Evolutionary conservation across 2,329 filamentous ascomycete genomes (phyloP).

Genomic region (Trichoderma sp.): DNA sequence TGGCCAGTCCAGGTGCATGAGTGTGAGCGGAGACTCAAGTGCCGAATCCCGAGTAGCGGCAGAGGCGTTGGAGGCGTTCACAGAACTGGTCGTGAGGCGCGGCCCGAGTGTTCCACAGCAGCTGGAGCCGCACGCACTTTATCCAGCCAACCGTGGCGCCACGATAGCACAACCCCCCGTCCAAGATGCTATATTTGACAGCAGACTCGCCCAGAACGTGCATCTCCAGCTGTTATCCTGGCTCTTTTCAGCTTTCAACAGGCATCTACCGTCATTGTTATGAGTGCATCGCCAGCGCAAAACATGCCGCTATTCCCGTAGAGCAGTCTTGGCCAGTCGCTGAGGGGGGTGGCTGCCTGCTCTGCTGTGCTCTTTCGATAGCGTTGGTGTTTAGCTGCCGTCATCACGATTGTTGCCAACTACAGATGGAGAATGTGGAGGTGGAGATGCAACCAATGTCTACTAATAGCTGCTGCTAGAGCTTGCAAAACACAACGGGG

Average conservation of each 20-base stretch:
- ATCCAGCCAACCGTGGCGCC: not conserved
- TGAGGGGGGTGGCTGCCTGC: not conserved
- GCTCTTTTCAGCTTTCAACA: not conserved
- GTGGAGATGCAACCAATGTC: not conserved
- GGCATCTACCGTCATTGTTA: not conserved
- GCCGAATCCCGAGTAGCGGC: slow-evolving; percentile 21
- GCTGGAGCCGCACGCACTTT: not conserved
- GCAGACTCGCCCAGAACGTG: not conserved
- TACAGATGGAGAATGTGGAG: not conserved
- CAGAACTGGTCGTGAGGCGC: not conserved
- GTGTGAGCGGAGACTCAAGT: slow-evolving; percentile 16
- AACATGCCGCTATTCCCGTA: slow-evolving; percentile 4
- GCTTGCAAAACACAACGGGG: not conserved
- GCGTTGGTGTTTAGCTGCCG: not conserved
- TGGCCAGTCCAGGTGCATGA: not conserved
- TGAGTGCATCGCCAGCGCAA: not conserved
- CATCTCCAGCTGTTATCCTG: not conserved
- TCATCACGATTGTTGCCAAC: not conserved
- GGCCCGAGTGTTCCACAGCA: slow-evolving; percentile 11
- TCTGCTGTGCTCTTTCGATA: not conserved
- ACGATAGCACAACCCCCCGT: not conserved
- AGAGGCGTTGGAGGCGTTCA: slow-evolving; percentile 1
- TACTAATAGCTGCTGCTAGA: not conserved
- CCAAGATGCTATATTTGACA: not conserved
- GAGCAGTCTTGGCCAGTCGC: not conserved